phyloP scores from a whole-genome alignment of 768 basidiomycete genomes.

The Neoboletus magnificus region DNA sequence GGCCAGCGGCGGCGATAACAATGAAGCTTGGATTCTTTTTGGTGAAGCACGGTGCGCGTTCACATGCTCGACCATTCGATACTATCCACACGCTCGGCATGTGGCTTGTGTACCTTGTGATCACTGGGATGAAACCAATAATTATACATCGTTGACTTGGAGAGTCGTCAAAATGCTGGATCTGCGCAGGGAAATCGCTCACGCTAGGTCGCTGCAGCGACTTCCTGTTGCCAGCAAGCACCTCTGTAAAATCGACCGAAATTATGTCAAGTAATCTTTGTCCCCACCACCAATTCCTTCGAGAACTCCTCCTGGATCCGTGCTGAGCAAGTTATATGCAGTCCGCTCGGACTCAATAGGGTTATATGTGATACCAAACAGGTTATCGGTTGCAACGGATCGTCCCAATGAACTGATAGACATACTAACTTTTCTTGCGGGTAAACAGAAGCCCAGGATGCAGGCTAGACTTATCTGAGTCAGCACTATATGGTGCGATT shows the following conservation, averaged over 20 bases:
- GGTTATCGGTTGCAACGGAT: neutral
- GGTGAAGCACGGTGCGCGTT: neutral
- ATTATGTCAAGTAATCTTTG: neutral
- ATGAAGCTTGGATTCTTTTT: neutral
- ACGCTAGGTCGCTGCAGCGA: neutral
- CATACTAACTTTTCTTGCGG: neutral
- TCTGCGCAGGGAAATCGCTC: slow-evolving; percentile 1
- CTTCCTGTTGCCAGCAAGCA: neutral
- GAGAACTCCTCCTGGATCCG: neutral
- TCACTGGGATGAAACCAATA: neutral
- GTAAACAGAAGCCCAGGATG: neutral
- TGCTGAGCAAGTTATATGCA: neutral
- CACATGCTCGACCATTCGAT: neutral
- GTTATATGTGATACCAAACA: neutral
- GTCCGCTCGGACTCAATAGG: neutral
- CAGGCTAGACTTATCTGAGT: neutral
- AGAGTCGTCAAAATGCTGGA: neutral
- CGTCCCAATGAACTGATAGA: too few relatives aligned
- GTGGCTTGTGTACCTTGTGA: neutral
- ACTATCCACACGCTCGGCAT: neutral
- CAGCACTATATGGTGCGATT: neutral
- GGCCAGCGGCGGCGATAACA: too few relatives aligned
- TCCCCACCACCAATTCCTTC: too few relatives aligned
- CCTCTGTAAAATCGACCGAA: neutral
- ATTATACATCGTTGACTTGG: neutral